These are phyloP conservation scores for Usnea hakonensis DNA, from an alignment of 495 filamentous ascomycete species.

Conservation along the genomic window DNA sequence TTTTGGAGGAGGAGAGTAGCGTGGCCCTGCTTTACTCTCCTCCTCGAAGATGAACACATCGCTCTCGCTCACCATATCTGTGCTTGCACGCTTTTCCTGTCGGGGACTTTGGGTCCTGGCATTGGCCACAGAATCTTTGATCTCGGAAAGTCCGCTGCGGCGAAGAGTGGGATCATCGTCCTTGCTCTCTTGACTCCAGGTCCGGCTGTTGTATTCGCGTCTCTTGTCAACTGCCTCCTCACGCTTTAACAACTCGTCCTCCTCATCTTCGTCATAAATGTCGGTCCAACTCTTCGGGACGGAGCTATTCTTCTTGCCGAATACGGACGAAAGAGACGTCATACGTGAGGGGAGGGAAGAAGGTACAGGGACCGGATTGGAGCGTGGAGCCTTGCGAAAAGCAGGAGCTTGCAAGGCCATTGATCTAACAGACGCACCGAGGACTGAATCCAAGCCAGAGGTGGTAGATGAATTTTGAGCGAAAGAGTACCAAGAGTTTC, in stretches of 20 bases:
- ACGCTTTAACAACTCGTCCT: conserved; percentile 55
- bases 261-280: conserved; percentile 84
- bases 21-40: conserved; percentile 40
- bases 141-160: conserved; percentile 34
- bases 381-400: conserved; percentile 35
- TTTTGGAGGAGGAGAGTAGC: conserved; percentile 47
- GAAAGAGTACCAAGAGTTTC: conserved; percentile 64
- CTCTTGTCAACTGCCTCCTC: conserved; percentile 52
- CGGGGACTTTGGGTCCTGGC: conserved; percentile 17
- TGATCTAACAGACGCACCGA: conserved; percentile 64
- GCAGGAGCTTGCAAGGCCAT: conserved; percentile 39
- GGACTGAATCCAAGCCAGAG: conserved; percentile 66
- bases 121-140: conserved; percentile 18
- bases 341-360: conserved; percentile 70
- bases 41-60: conserved; percentile 67
- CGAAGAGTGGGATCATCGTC: conserved; percentile 32
- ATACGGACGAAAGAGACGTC: conserved; percentile 65
- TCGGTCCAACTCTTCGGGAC: conserved; percentile 98
- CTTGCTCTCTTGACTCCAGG: conserved; percentile 72
- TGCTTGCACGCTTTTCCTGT: conserved; percentile 35
- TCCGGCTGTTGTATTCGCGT: conserved; percentile 68
- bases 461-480: conserved; percentile 67
- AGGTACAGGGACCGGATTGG: conserved; percentile 54
- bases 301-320: conserved; percentile 62
- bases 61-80: conserved; percentile 50